Evolutionary conservation across 2,329 filamentous ascomycete species (phyloP), one percentile per base, ranked within the genome.

Genomic region (Atkinsonella hypoxylon): DNA sequence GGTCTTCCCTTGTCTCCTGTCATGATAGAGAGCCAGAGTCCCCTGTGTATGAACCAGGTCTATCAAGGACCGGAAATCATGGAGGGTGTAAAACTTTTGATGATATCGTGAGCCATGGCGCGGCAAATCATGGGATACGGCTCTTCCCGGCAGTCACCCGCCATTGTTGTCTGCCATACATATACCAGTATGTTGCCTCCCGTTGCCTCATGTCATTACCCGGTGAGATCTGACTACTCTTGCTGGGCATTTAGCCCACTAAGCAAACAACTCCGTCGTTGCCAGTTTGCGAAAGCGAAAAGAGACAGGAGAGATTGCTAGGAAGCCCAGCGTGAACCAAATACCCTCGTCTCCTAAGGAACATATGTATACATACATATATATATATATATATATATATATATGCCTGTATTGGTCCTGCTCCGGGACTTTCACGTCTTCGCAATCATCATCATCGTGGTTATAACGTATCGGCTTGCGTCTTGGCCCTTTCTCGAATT

Each of bases 191-290:
- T 48, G 47, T 43, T 42, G 30, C 39, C 47, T 42, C 41, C 47
- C 39, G 47, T 36, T 9, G 4, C 26, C 36, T 47, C 45, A 48
- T 48, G 47, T 34, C 17, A 42, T 30, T 20, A 48, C 39, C 47
- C 47, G 47, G 3, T 22, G 18, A 48, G 31, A 48, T 42, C 39
- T 36, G 47, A 48, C 47, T 48, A 30, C 39, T 48, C 47, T 42
- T n/a, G 30, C 40, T 42, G 15, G 20, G n/a, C 18, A 34, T 22
- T 8, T 5, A 17, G 32, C 17, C 34, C 39, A 31, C 13, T n/a
- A 1, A 48, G 40, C 40, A 42, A 48, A 48, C 30, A 42, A 42
- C 36, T 5, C n/a, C 31, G 22, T 20, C 17, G n/a, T 42, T 41
- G 22, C 26, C 15, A 48, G 38, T 9, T 42, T 48, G 26, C 26